These are phyloP conservation scores for Rhododendron molle DNA, from an alignment of 148 eudicot genomes.

Conservation along the genomic window DNA sequence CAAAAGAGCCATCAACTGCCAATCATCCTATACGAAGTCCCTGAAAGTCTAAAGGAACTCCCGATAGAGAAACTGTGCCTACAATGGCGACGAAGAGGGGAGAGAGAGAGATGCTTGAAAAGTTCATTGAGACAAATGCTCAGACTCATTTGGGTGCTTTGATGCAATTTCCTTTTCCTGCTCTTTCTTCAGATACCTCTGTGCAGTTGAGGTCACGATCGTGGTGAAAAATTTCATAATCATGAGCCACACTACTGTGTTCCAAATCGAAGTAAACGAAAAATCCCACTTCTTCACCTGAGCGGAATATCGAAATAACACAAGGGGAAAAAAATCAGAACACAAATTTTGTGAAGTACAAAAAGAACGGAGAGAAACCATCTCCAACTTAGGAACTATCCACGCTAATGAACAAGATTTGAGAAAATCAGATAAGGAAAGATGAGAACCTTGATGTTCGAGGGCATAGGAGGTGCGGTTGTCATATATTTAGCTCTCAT, in stretches of 20 bases:
- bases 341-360: background rate
- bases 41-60: background rate
- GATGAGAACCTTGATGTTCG: slow-evolving; percentile 56
- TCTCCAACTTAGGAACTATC: background rate
- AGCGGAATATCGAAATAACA: background rate
- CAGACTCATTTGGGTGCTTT: slow-evolving; percentile 9
- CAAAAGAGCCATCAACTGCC: background rate
- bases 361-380: background rate
- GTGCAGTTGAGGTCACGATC: slow-evolving; percentile 23
- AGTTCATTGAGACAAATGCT: slow-evolving; percentile 8
- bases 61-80: background rate
- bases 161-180: slow-evolving; percentile 15
- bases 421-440: background rate
- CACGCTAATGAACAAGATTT: background rate
- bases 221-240: slow-evolving; percentile 16
- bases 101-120: background rate
- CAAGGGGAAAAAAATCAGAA: background rate
- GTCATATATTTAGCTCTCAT: slow-evolving; percentile 76
- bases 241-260: slow-evolving; percentile 23
- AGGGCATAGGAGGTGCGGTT: slow-evolving; percentile 49
- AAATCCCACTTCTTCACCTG: slow-evolving; percentile 20
- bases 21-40: slow-evolving; percentile 8
- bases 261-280: slow-evolving; percentile 19
- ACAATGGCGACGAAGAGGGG: no score
- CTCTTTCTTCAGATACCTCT: slow-evolving; percentile 18